Evolutionary conservation across 805 yeast genomes (phyloP).

Genomic region (Wickerhamiella cacticola): DNA sequence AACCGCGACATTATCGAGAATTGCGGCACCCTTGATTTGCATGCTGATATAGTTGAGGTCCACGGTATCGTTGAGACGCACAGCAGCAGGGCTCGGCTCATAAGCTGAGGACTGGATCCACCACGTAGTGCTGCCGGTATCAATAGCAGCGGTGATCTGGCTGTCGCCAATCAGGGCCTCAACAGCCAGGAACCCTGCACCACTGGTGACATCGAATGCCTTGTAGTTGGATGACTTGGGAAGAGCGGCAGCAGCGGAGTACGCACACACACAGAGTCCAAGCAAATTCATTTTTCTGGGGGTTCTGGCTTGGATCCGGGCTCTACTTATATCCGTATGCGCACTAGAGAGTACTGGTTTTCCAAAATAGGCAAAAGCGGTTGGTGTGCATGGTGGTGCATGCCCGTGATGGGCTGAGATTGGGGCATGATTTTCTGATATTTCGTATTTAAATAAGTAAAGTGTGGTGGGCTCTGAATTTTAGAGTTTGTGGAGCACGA

Average conservation of each 20-base stretch:
- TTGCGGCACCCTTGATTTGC: slow-evolving; percentile 34
- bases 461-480: too few species aligned
- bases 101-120: slow-evolving; percentile 32
- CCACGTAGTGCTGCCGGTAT: slow-evolving; percentile 66
- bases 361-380: not conserved
- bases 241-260: not conserved
- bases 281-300: too few species aligned
- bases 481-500: too few species aligned
- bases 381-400: not conserved
- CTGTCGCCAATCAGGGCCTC: not conserved
- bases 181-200: too few species aligned
- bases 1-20: slow-evolving; percentile 35
- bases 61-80: not conserved
- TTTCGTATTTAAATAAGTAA: too few species aligned
- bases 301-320: too few species aligned
- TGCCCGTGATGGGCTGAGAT: too few species aligned
- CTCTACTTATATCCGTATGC: not conserved
- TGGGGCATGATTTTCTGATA: too few species aligned
- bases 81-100: not conserved
- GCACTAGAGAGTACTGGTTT: not conserved
- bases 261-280: not conserved
- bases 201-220: not conserved
- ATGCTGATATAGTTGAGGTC: not conserved
- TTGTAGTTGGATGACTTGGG: not conserved
- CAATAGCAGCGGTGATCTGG: slow-evolving; percentile 36